Base-by-base conservation (phyloP, 768 basidiomycete genomes). In the Punctularia strigosozonata region DNA sequence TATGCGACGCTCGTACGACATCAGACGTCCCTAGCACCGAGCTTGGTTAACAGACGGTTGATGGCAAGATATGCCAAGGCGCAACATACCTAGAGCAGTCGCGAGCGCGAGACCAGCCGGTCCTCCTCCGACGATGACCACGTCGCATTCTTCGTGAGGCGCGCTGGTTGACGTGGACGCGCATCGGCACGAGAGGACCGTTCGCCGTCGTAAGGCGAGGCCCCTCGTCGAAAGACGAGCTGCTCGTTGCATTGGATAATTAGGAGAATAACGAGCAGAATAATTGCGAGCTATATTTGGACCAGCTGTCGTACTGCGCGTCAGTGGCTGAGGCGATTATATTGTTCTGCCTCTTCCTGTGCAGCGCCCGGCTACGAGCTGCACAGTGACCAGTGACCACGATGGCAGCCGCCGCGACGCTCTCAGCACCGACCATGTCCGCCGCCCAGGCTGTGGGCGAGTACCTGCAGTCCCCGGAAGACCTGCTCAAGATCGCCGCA, bases 111-210 rank as follows among this genome's bases (percentile, higher is more conserved):
- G 69, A 3, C 95, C 95, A 4, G 75, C 87, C 19, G 89, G 91
- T 2, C 92, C 94, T 20, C 88, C 95, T 14, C 95, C 94, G 19
- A 98, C 87, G 49, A 98, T 85, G 17, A 94, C 86, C 24, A 98
- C 69, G 55, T 98, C 95, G 46, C 72, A 79, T 25, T 84, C 72
- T 43, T 73, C 62, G 6, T 42, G 36, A 13, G 41, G 38, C 18
- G 47, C 48, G 33, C 46, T 41, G n/a, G 30, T 39, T 8, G 25
- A n/a, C n/a, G n/a, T n/a, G n/a, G n/a, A n/a, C n/a, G n/a, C n/a
- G n/a, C n/a, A n/a, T n/a, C 1, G 14, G 15, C 39, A 14, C 34
- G 23, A 4, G 42, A 14, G 18, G 14, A 31, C 5, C 38, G 39
- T 22, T n/a, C n/a, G n/a, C n/a, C n/a, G n/a, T n/a, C n/a, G n/a